phyloP scores from a whole-genome alignment of 345 rosid species.

The Populus nigra region DNA sequence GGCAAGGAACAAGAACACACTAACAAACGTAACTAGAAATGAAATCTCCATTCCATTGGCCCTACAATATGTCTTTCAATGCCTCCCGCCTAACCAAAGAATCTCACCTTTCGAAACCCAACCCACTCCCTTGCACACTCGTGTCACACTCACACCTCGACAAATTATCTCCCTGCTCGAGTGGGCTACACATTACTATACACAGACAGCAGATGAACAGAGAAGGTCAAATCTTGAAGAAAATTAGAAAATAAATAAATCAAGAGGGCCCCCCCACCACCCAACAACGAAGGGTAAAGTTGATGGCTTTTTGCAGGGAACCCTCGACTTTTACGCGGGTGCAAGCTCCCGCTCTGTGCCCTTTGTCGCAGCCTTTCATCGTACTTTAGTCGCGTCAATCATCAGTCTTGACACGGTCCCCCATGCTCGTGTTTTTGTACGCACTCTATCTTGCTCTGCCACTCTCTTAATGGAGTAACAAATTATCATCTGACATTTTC shows the following conservation, averaged over 20 bases:
- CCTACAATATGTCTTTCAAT: not conserved
- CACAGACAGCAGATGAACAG: not conserved
- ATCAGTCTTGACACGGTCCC: conserved; percentile 21
- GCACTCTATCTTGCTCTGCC: not conserved
- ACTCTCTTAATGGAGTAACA: not conserved
- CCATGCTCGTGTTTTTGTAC: not conserved
- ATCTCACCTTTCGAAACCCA: not conserved
- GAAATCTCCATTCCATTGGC: not conserved
- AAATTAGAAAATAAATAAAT: not conserved
- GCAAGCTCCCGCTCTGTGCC: conserved; percentile 3
- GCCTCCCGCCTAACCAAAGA: not conserved
- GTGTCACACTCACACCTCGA: not conserved
- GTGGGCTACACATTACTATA: not conserved
- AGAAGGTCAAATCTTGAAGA: not conserved
- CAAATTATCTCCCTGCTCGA: not conserved
- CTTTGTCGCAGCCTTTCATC: conserved; percentile 49
- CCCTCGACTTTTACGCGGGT: conserved; percentile 73
- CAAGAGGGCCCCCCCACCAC: not conserved
- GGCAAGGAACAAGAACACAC: not conserved
- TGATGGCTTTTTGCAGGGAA: conserved; percentile 14
- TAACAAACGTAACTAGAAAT: not conserved
- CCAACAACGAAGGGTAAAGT: conserved; percentile 11
- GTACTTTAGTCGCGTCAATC: conserved; percentile 49
- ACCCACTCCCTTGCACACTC: not conserved
- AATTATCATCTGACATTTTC: no score